Evolutionary conservation across 208 protist species (phyloP), one percentile per base, ranked within the genome.

Genomic region (Leishmania gerbilli): DNA sequence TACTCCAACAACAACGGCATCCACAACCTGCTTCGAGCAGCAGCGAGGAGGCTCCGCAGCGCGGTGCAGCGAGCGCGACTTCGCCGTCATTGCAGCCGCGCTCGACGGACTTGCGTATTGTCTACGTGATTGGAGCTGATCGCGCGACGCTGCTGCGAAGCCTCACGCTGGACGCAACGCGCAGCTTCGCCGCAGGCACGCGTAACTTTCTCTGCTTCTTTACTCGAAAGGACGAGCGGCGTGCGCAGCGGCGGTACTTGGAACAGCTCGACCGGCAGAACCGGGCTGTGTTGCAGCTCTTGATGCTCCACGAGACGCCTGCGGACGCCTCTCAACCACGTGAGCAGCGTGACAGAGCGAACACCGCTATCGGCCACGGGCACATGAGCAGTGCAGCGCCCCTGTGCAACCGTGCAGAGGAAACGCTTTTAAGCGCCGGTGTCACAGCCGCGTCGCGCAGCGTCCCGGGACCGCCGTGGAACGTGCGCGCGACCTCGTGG

Each of bases 201-300:
- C 77, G 80, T 7, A 89, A 85, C 65, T 91, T 89, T 51, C 21
- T 88, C 34, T 95, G 91, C 68, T 90, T 92, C 51, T 95, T 90
- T 69, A 89, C 77, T 49, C 34, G 49, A 8, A 76, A 82, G n/a
- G 87, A 91, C 79, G 88, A 91, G 69, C 79, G 71, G 55, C 81
- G 81, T 3, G 83, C 84, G 21, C 79, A 67, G 37, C 87, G 84
- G 40, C 78, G 81, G 8, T 80, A 86, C 21, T 56, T 84, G 67
- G 51, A 81, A 24, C 74, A 84, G 58, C 56, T 88, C n/a, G 84
- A 90, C 34, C 87, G 79, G 2, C 83, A 90, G 74, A 77, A 77
- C 42, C 74, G 79, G 27, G 51, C 51, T 17, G 72, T 3, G 51
- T 45, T 47, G 47, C 69, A 51, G 6, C 11, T 27, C 69, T 11